Percentiles rank a stretch among this genome's conserved stretches.
These are phyloP conservation scores for Pyrenophora teres DNA, from an alignment of 2,329 filamentous ascomycete genomes.

Conservation along the genomic window DNA sequence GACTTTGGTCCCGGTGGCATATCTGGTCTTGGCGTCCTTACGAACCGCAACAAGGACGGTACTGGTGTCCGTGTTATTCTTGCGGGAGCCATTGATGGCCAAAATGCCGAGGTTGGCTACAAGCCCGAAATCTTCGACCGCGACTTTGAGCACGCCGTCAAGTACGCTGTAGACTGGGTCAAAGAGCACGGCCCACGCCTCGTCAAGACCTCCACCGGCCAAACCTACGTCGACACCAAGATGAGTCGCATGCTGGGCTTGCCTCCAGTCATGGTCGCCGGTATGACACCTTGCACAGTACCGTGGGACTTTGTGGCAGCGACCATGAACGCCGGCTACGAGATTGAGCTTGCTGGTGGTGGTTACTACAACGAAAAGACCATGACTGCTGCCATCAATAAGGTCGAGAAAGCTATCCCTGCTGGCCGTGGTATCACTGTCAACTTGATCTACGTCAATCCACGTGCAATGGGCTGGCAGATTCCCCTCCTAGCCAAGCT, in stretches of 20 bases:
- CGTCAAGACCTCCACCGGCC: conserved; percentile 83
- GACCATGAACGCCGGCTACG: conserved; percentile 59
- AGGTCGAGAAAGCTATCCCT: conserved; percentile 52
- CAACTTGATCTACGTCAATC: conserved; percentile 61
- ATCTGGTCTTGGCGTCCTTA: conserved; percentile 92
- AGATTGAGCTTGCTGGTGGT: conserved; percentile 56
- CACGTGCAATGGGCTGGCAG: conserved; percentile 59
- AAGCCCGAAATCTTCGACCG: conserved; percentile 98
- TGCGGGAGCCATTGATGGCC: conserved; percentile 89
- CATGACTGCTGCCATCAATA: conserved; percentile 53
- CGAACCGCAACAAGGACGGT: conserved; percentile 98
- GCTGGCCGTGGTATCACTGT: conserved; percentile 57
- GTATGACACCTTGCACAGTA: conserved; percentile 56
- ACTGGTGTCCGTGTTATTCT: conserved; percentile 96
- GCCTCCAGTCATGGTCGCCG: conserved; percentile 55
- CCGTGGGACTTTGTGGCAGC: conserved; percentile 58
- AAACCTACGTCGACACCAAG: conserved; percentile 94
- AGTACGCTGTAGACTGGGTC: conserved; percentile 96
- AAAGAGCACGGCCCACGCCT: conserved; percentile 94
- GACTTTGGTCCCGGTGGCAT: conserved; percentile 98
- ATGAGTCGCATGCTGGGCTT: conserved; percentile 54
- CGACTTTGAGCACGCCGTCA: conserved; percentile 91
- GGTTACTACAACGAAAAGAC: conserved; percentile 55
- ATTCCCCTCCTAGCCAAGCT: conserved; percentile 57
- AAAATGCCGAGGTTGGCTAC: conserved; percentile 89